phyloP scores from a whole-genome alignment of 768 basidiomycete genomes.

The Leccinum disarticulatum region DNA sequence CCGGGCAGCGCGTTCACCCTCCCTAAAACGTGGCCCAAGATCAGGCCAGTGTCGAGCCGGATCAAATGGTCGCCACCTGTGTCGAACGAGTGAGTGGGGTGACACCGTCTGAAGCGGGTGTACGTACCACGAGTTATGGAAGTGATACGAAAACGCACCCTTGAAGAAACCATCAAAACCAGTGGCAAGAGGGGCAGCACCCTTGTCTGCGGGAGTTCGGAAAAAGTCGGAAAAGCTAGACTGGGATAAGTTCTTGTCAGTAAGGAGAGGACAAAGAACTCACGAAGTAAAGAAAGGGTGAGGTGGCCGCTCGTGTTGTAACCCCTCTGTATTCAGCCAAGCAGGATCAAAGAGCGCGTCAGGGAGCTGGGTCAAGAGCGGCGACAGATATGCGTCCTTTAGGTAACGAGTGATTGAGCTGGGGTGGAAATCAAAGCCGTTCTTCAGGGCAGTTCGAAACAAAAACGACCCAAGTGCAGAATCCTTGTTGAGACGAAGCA shows the following conservation, averaged over 20 bases:
- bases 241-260: neutral
- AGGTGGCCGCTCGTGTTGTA: conserved; percentile 86
- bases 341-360: conserved; percentile 94
- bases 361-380: conserved; percentile 74
- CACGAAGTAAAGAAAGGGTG: conserved; percentile 90
- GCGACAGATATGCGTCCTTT: conserved; percentile 77
- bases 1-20: conserved; percentile 70
- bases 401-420: conserved; percentile 88
- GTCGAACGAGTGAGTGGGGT: neutral
- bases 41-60: conserved; percentile 87
- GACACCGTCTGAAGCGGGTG: neutral
- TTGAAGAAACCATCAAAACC: conserved; percentile 92
- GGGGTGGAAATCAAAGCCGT: conserved; percentile 92
- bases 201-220: conserved; percentile 64
- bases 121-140: conserved; percentile 85
- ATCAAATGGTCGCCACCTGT: conserved; percentile 95
- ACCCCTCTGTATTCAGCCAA: conserved; percentile 90
- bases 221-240: conserved; percentile 81
- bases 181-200: conserved; percentile 77
- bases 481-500: conserved; percentile 84
- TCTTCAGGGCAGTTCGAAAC: conserved; percentile 89
- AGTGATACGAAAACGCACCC: conserved; percentile 92
- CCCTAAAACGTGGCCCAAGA: conserved; percentile 73
- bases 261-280: conserved; percentile 16
- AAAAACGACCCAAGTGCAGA: conserved; percentile 87